Conservation (phyloP, 345 rosid species). For the Draba incana region DNA sequence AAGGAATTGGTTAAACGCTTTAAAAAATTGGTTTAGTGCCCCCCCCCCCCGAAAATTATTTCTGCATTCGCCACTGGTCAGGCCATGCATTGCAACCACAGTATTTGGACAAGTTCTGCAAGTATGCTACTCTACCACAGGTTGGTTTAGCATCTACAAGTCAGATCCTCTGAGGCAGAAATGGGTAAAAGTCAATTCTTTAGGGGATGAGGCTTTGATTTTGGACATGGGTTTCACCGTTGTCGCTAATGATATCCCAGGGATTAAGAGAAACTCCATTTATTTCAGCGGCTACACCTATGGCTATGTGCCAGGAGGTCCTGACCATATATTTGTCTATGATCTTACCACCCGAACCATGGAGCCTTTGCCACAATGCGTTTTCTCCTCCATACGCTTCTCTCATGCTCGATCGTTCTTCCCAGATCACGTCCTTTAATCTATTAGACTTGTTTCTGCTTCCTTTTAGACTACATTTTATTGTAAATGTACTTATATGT, state of each 20-base stretch:
- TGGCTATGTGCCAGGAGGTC: too few relatives aligned
- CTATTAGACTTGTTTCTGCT: not conserved
- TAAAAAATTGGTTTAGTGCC: too few relatives aligned
- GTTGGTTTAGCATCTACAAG: not conserved
- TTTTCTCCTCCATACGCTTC: not conserved
- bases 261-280: constrained; percentile 17
- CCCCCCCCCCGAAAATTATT: too few relatives aligned
- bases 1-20: too few relatives aligned
- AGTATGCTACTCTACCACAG: not conserved
- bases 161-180: not conserved
- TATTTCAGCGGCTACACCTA: constrained; percentile 2
- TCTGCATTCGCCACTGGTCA: too few relatives aligned
- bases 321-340: not conserved
- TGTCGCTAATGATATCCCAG: constrained; percentile 25
- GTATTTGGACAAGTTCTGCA: not conserved
- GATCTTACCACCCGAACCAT: not conserved
- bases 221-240: constrained; percentile 5
- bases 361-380: not conserved
- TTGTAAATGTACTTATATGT: not conserved
- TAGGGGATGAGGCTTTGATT: not conserved
- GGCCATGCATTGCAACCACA: not conserved
- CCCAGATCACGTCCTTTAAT: not conserved
- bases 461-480: not conserved
- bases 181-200: not conserved
- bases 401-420: constrained; percentile 9